These are phyloP conservation scores for Phytophthora ohioensis DNA, from an alignment of 352 stramenopile species.

Conservation along the genomic window DNA sequence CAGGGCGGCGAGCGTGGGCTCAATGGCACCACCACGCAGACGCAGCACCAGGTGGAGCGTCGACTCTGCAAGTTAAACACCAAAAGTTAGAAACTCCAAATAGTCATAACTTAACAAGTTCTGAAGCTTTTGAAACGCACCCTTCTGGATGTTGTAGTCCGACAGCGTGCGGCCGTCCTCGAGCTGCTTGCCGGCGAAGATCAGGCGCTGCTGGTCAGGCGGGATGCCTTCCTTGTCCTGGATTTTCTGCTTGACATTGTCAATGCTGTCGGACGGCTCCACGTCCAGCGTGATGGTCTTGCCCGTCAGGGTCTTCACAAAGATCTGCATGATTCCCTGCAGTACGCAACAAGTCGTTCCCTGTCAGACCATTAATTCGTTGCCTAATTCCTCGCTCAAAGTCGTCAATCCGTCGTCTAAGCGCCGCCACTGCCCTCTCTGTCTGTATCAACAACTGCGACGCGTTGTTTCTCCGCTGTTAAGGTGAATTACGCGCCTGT, in stretches of 20 bases:
- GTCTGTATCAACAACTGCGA: constrained; percentile 9
- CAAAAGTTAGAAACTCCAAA: constrained; percentile 11
- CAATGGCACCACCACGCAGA: constrained; percentile 93
- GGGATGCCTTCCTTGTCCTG: constrained; percentile 99
- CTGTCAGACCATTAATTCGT: constrained; percentile 31
- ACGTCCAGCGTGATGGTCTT: constrained; percentile 98
- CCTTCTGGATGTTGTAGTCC: constrained; percentile 97
- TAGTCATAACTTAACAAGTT: neutral
- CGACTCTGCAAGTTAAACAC: constrained; percentile 72
- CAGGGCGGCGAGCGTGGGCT: constrained; percentile 97
- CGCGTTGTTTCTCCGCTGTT: constrained; percentile 16
- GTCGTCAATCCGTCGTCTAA: constrained; percentile 17
- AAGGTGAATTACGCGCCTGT: neutral
- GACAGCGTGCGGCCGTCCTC: constrained; percentile 95
- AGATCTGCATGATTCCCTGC: constrained; percentile 94
- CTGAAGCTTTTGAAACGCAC: constrained; percentile 4
- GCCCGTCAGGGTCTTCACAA: constrained; percentile 98
- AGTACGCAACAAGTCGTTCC: constrained; percentile 3
- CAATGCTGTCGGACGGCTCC: constrained; percentile 97
- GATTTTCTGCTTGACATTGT: constrained; percentile 99
- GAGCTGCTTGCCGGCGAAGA: constrained; percentile 99
- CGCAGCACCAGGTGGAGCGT: constrained; percentile 97
- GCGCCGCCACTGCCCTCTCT: neutral
- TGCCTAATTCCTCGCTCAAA: constrained; percentile 2
- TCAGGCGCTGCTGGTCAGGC: constrained; percentile 99